phyloP scores from a whole-genome alignment of 2,329 filamentous ascomycete genomes.

The Apiospora rasikravindrae region DNA sequence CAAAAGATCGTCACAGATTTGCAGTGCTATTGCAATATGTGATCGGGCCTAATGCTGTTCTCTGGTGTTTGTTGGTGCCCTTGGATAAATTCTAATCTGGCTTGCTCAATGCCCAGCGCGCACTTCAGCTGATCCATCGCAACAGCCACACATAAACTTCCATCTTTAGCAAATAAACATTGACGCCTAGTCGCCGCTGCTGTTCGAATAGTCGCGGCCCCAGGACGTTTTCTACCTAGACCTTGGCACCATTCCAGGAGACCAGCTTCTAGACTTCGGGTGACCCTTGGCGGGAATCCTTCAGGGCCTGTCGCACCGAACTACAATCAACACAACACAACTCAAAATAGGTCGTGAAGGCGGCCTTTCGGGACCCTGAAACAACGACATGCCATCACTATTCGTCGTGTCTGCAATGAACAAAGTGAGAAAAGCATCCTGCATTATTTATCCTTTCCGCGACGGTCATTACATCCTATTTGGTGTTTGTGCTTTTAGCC shows the following conservation, averaged over 20 bases:
- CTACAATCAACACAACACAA: slow-evolving; percentile 9
- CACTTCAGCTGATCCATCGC: background rate
- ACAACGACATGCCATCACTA: background rate
- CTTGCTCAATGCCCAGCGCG: slow-evolving; percentile 6
- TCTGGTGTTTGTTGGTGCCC: background rate
- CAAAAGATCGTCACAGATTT: slow-evolving; percentile 15
- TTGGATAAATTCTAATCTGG: slow-evolving; percentile 14
- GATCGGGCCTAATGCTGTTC: slow-evolving; percentile 12
- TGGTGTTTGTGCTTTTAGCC: background rate
- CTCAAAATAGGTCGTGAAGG: background rate
- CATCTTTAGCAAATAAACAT: background rate
- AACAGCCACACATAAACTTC: background rate
- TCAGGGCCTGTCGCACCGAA: background rate
- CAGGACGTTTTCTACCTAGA: background rate
- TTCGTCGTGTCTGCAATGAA: background rate
- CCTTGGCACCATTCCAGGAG: background rate
- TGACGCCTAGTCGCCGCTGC: background rate
- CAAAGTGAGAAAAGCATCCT: background rate
- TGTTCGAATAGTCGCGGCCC: slow-evolving; percentile 1
- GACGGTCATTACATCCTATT: background rate
- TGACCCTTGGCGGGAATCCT: slow-evolving; percentile 7
- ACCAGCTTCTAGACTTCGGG: slow-evolving; percentile 1
- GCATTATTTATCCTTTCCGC: background rate
- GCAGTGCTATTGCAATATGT: slow-evolving; percentile 4
- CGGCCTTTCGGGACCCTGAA: background rate